A percentile compares a stretch with the other conserved stretches of the same genome.
Conservation (phyloP, 1,139 yeast species). For the Blastobotrys serpentis region DNA sequence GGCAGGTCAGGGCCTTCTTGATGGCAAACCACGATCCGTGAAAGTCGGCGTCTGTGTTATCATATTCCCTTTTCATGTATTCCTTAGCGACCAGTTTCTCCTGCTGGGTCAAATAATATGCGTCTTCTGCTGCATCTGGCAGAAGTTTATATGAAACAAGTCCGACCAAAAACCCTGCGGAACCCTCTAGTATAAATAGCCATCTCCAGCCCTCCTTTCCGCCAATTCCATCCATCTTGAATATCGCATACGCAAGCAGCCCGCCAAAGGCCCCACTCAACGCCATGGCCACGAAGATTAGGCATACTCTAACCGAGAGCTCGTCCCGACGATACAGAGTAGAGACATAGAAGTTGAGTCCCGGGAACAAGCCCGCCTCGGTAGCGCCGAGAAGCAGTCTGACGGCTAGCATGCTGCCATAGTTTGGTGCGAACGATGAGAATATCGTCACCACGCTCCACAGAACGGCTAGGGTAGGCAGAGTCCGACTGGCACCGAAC, state of each 20-base stretch:
- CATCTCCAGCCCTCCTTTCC: conserved; percentile 75
- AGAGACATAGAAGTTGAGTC: conserved; percentile 37
- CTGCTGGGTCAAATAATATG: conserved; percentile 51
- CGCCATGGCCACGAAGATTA: conserved; percentile 14
- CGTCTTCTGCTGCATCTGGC: conserved; percentile 61
- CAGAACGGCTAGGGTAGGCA: conserved; percentile 49
- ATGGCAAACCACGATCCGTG: conserved; percentile 42
- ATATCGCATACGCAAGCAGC: conserved; percentile 49
- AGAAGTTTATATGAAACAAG: conserved; percentile 47
- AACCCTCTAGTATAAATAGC: conserved; percentile 73
- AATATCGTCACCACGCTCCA: conserved; percentile 62
- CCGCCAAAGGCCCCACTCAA: conserved; percentile 37
- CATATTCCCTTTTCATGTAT: too few species aligned
- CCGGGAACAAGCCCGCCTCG: conserved; percentile 61
- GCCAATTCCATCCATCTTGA: conserved; percentile 46
- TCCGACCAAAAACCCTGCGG: conserved; percentile 56
- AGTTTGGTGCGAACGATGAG: conserved; percentile 52
- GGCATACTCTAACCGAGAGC: conserved; percentile 19
- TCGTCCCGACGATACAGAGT: conserved; percentile 35
- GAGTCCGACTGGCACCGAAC: conserved; percentile 41
- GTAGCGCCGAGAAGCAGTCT: conserved; percentile 54
- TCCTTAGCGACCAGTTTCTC: too few species aligned
- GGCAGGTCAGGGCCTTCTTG: background rate
- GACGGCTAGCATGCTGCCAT: conserved; percentile 46
- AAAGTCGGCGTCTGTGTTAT: background rate